Evolutionary conservation across 176 grass and related monocot species (phyloP).

Genomic region (Oryza meyeriana): DNA sequence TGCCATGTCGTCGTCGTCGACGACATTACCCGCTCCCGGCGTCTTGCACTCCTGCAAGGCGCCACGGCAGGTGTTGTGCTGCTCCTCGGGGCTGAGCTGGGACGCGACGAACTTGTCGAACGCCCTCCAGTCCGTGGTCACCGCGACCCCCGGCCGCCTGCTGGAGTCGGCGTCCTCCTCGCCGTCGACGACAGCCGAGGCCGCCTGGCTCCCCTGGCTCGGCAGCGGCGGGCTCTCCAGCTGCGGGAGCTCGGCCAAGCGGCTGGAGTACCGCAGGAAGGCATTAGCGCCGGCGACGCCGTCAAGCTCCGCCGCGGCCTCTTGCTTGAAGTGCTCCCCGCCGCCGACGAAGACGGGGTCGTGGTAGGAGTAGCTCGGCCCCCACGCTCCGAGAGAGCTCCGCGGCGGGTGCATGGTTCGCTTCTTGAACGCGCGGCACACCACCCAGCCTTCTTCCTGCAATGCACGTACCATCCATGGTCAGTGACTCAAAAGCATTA

Average conservation of each 20-base stretch:
- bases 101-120: slow-evolving; percentile 65
- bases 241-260: slow-evolving; percentile 40
- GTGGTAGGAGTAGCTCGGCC: slow-evolving; percentile 37
- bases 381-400: slow-evolving; percentile 46
- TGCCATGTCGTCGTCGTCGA: slow-evolving; percentile 21
- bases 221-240: slow-evolving; percentile 50
- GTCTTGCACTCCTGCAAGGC: neutral
- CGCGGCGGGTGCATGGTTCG: slow-evolving; percentile 40
- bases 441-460: slow-evolving; percentile 90
- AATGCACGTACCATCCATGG: neutral
- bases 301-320: slow-evolving; percentile 1
- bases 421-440: slow-evolving; percentile 94
- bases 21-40: neutral
- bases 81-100: slow-evolving; percentile 50
- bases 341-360: slow-evolving; percentile 9
- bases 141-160: neutral
- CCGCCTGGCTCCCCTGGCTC: neutral
- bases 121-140: slow-evolving; percentile 53
- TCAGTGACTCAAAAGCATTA: neutral
- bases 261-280: slow-evolving; percentile 40
- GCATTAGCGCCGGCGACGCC: neutral
- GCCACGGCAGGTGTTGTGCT: neutral
- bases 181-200: neutral
- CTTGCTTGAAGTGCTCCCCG: slow-evolving; percentile 32
- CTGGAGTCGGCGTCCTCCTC: neutral